Evolutionary conservation across 2,329 filamentous ascomycete species (phyloP), one percentile per base, ranked within the genome.

Genomic region (Capronia coronata): DNA sequence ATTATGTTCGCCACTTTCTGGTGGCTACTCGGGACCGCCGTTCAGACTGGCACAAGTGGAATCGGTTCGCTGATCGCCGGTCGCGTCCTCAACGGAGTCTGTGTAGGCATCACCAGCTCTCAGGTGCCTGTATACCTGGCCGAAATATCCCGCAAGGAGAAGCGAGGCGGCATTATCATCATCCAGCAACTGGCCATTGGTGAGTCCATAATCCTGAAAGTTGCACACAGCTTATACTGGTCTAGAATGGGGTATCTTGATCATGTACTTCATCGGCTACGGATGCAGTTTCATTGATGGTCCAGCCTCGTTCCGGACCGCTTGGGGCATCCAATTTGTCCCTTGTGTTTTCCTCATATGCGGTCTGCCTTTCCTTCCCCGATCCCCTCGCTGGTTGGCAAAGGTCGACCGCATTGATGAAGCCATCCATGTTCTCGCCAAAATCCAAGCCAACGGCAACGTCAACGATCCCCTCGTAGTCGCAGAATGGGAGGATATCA

Each of bases 241-340:
- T 19, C 4, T 19, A 50, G 48, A 70, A 59, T 68, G 65, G 61
- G 68, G 68, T 48, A 71, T 71, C 51, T 59, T 72, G 19, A 66
- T 73, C 56, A 71, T 71, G 71, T 75, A 69, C 63, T 73, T 74
- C 58, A 68, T 74, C 48, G 67, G 68, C 18, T 74, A 72, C 51
- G 71, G 70, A 11, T 72, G 68, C 61, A 66, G 62, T 13, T 72
- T 70, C 55, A 72, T 74, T 34, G 43, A 46, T 14, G 64, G 65
- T 7, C 56, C 65, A 2, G 65, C 70, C 8, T 70, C 70, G 0
- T 75, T 74, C 62, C 65, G 72, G 11, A 70, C 67, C 4, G 68
- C 72, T 2, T 75, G 71, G 72, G 69, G 65, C 4, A 67, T 74
- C 11, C 72, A 74, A 49, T 70, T 69, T 45, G 62, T 74, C 1